Conservation (phyloP, 2,329 filamentous ascomycete genomes). For the Dactylonectria macrodidyma region DNA sequence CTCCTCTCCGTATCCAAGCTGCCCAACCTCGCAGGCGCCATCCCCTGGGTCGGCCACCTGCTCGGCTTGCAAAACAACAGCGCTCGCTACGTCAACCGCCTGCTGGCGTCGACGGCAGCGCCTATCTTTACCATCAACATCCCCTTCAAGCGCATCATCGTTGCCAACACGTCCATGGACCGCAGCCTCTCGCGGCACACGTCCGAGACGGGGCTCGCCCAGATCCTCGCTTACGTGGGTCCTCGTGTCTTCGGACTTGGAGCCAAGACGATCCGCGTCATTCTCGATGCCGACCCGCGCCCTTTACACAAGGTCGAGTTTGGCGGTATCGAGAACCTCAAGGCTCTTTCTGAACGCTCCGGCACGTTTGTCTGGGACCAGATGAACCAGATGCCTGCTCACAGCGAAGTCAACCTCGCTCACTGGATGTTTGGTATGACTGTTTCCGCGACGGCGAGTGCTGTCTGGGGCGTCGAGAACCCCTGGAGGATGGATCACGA, state of each 20-base stretch:
- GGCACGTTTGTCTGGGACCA: conserved; percentile 40
- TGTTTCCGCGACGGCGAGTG: conserved; percentile 50
- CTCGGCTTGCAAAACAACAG: conserved; percentile 44
- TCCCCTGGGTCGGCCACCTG: conserved; percentile 48
- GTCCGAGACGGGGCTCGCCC: conserved; percentile 49
- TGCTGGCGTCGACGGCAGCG: conserved; percentile 42
- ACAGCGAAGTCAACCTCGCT: conserved; percentile 42
- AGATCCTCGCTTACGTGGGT: conserved; percentile 50
- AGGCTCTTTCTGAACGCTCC: conserved; percentile 42
- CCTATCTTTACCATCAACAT: conserved; percentile 50
- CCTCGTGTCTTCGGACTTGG: conserved; percentile 47
- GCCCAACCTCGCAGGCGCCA: conserved; percentile 37
- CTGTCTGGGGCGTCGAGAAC: conserved; percentile 51
- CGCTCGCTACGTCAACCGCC: conserved; percentile 46
- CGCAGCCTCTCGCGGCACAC: conserved; percentile 47
- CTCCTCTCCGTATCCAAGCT: conserved; percentile 39
- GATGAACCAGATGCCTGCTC: conserved; percentile 37
- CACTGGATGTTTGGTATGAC: conserved; percentile 50
- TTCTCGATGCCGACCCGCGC: conserved; percentile 47
- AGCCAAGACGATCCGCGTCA: conserved; percentile 39
- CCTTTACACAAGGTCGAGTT: conserved; percentile 49
- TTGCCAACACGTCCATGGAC: conserved; percentile 49
- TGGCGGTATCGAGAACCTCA: conserved; percentile 41
- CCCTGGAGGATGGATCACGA: conserved; percentile 51
- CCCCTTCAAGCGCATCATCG: conserved; percentile 46